phyloP scores from a whole-genome alignment of 305 asterid genomes.

The Fraxinus sp. region DNA sequence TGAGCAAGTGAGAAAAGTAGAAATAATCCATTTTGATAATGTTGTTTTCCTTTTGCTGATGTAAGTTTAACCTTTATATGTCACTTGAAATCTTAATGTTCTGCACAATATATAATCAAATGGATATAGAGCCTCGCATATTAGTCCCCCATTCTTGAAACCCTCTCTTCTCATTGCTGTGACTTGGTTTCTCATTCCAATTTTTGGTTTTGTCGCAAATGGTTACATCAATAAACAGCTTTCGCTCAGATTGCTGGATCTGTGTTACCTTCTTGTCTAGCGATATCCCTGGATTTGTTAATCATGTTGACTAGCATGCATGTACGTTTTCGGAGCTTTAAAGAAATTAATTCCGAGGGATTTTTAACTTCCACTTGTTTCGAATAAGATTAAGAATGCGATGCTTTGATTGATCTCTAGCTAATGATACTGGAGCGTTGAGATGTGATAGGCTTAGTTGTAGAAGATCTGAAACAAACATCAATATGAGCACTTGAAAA shows the following conservation, averaged over 20 bases:
- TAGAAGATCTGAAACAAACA: background rate
- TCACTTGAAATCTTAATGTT: background rate
- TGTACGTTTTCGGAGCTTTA: background rate
- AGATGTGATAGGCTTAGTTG: background rate
- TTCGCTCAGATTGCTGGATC: background rate
- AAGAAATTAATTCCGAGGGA: background rate
- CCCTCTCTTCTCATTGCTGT: background rate
- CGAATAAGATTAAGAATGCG: background rate
- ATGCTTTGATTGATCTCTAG: background rate
- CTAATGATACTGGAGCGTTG: background rate
- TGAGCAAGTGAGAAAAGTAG: conserved; percentile 14
- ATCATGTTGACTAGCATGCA: background rate
- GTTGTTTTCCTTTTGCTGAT: background rate
- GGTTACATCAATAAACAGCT: background rate
- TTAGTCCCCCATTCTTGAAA: background rate
- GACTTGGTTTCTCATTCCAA: background rate
- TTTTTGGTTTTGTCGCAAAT: background rate
- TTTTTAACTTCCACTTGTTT: background rate
- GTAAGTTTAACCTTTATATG: conserved; percentile 3
- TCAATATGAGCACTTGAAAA: background rate
- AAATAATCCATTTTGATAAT: conserved; percentile 1
- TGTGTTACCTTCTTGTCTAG: background rate
- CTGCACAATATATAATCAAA: background rate
- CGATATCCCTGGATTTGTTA: background rate
- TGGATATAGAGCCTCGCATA: background rate